Evolutionary conservation across 2,329 filamentous ascomycete species (phyloP), one percentile per base, ranked within the genome.

Genomic region (Beauveria rudraprayagi): DNA sequence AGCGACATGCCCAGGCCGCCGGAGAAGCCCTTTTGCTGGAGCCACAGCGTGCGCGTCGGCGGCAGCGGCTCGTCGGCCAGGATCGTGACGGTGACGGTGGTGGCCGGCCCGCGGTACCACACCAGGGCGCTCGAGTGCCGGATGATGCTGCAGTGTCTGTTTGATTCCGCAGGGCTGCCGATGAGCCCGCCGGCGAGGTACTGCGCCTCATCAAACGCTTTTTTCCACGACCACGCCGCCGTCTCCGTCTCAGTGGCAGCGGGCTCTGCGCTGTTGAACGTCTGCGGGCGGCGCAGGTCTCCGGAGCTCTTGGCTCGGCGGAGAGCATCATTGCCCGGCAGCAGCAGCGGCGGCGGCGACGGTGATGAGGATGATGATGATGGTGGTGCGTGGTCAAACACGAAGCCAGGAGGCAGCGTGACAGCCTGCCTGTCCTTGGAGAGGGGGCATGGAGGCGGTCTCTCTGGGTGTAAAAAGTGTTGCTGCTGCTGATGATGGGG

Each of bases 1-100:
- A 86, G 74, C 7, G 79, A 79, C 82, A 90, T 88, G 19, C 88
- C 88, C 54, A 85, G 79, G 67, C 86, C 86, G 5, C 88, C 88
- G 0, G 84, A 85, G 73, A 78, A 89, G 2, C 87, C 88, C 65
- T 85, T 87, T 62, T 80, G 80, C 73, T 90, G 87, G 28, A 90
- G 73, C 84, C 85, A 90, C 16, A 90, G 69, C 0, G 82, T 83
- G 7, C 87, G 79, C 26, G 81, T 78, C 0, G 72, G 59, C 0
- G 87, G 84, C 0, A 90, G 69, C 0, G 80, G 78, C 2, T 74
- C 71, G 63, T 87, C 82, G 0, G 80, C 81, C 66, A 90, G 85
- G 52, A 90, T 78, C 2, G 86, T 86, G 44, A 91, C 77, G 3
- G 82, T 77, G 5, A 90, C 77, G 8, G 81, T 84, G 0, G 88